Conservation (phyloP, 805 yeast species). For the Saccharomycopsis selenospora region DNA sequence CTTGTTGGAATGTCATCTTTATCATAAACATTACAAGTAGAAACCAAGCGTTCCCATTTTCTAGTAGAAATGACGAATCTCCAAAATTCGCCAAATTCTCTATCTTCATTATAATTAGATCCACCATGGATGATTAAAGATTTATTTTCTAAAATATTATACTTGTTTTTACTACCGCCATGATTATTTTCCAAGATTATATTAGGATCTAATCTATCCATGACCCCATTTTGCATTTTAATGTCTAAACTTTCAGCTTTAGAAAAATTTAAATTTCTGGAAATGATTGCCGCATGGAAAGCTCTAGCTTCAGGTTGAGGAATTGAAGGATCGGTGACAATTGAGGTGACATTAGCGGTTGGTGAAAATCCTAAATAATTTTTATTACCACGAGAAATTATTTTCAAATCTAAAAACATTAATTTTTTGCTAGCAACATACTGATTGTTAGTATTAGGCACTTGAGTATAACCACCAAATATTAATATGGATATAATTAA, state of each 20-base stretch:
- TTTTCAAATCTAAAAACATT: neutral
- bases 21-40: neutral
- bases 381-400: neutral
- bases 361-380: neutral
- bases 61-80: slow-evolving; percentile 9
- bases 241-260: neutral
- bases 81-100: slow-evolving; percentile 19
- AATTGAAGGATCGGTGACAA: neutral
- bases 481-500: neutral
- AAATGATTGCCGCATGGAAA: neutral
- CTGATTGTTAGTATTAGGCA: neutral
- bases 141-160: neutral
- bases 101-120: slow-evolving; percentile 7
- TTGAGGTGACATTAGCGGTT: neutral
- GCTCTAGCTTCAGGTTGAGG: neutral
- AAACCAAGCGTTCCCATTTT: slow-evolving; percentile 10
- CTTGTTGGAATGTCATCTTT: slow-evolving; percentile 3
- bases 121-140: slow-evolving; percentile 19
- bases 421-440: neutral
- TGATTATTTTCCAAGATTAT: too few relatives aligned
- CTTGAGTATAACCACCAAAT: neutral
- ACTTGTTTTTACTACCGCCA: too few relatives aligned
- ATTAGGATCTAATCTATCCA: too few relatives aligned
- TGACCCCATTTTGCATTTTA: neutral
- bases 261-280: neutral